Percentiles rank a stretch among this genome's conserved stretches.
phyloP scores from a whole-genome alignment of 78 protist genomes.

The Monosiga brevicollis region DNA sequence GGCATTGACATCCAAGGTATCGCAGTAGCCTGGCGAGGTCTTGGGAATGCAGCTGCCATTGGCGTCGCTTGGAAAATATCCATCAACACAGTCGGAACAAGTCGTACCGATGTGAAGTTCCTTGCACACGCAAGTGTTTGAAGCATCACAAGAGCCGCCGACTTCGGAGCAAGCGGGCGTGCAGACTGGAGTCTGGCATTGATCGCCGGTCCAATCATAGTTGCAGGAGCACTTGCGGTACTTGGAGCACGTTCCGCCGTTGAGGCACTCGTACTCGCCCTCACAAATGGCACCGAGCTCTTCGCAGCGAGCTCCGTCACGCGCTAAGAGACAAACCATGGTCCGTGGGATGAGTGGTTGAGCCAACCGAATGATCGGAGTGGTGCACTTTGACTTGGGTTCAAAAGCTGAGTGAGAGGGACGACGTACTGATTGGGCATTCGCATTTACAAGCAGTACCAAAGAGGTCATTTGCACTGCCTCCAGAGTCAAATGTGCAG shows the following conservation, averaged over 20 bases:
- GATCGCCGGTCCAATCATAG: not conserved
- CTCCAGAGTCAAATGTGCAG: no score
- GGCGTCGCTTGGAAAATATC: not conserved
- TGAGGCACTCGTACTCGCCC: not conserved
- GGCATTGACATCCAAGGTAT: not conserved
- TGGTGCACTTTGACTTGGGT: no score
- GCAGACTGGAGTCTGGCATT: not conserved
- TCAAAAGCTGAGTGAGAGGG: no score
- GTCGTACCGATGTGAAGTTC: not conserved
- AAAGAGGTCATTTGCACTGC: no score
- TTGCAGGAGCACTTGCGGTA: not conserved
- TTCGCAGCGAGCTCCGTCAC: no score
- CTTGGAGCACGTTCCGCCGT: not conserved
- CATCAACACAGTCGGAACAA: not conserved
- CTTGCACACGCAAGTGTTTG: not conserved
- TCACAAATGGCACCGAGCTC: not conserved
- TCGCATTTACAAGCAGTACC: no score
- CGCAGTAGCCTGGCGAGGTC: not conserved
- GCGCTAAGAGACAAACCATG: no score
- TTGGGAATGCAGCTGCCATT: not conserved
- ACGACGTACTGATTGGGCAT: no score
- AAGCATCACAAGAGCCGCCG: not conserved
- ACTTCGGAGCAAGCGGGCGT: not conserved
- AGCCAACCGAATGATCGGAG: no score
- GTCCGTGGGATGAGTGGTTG: no score